phyloP scores from a whole-genome alignment of 2,329 filamentous ascomycete species.

The Grosmannia huntii region DNA sequence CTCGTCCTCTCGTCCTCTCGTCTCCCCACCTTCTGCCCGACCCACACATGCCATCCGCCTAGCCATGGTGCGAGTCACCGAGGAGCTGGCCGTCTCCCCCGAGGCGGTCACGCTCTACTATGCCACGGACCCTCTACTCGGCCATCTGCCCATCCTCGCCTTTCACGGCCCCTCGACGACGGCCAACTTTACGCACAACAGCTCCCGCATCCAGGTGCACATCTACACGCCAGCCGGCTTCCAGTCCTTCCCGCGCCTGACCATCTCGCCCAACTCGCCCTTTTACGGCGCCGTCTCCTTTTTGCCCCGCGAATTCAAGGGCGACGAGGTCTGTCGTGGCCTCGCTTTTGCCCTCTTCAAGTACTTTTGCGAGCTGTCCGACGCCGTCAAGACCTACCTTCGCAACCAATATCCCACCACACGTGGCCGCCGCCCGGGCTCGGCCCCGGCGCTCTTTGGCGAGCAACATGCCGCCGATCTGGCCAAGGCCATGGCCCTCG shows the following conservation, averaged over 20 bases:
- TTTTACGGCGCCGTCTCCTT: constrained; percentile 84
- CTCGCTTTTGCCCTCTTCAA: constrained; percentile 88
- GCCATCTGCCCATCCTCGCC: constrained; percentile 69
- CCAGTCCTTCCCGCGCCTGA: constrained; percentile 80
- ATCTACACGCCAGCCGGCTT: constrained; percentile 83
- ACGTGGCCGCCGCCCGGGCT: constrained; percentile 45
- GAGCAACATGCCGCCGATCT: constrained; percentile 90
- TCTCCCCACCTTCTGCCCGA: neutral
- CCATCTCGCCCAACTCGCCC: constrained; percentile 82
- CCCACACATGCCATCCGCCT: constrained; percentile 23
- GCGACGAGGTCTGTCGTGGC: constrained; percentile 82
- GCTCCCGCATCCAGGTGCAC: constrained; percentile 88
- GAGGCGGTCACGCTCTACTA: constrained; percentile 81
- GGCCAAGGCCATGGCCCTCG: constrained; percentile 69
- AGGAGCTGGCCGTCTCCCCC: constrained; percentile 65
- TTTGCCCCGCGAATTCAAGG: constrained; percentile 86
- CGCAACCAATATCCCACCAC: constrained; percentile 42
- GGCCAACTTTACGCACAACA: constrained; percentile 73
- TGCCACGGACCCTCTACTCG: constrained; percentile 71
- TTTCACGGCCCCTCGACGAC: constrained; percentile 90
- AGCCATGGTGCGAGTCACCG: constrained; percentile 71
- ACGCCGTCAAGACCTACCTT: constrained; percentile 60
- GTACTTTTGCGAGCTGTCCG: constrained; percentile 81
- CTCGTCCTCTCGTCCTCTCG: neutral
- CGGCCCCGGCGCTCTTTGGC: constrained; percentile 60